Evolutionary conservation across 768 basidiomycete species (phyloP).

Genomic region (Panellus pusillus): DNA sequence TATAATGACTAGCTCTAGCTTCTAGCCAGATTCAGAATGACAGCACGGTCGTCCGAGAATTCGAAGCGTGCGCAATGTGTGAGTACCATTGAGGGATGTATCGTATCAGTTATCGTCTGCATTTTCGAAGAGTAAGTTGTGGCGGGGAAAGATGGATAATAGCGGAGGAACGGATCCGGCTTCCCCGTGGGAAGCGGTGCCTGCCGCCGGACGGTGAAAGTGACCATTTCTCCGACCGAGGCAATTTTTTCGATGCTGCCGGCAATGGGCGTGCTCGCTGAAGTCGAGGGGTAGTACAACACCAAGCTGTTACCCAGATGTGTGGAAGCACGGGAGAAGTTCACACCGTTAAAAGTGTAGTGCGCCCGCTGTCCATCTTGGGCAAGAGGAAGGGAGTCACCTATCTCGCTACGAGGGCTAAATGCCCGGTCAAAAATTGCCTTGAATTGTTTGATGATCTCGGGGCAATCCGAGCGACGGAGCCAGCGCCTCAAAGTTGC

Average conservation of each 20-base stretch:
- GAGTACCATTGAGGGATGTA: constrained; percentile 5
- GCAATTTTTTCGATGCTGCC: constrained; percentile 13
- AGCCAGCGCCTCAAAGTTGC: constrained; percentile 12
- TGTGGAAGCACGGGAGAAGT: constrained; percentile 14
- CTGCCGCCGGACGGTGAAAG: constrained; percentile 10
- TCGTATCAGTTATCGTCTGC: constrained; percentile 6
- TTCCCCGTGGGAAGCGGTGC: constrained; percentile 5
- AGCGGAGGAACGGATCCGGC: constrained; percentile 13
- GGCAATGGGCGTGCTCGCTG: constrained; percentile 6
- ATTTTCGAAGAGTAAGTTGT: constrained; percentile 17
- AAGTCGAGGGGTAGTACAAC: constrained; percentile 15
- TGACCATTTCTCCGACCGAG: constrained; percentile 4
- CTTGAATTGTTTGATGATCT: constrained; percentile 18
- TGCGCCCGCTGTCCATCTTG: constrained; percentile 13
- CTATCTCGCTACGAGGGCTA: constrained; percentile 1
- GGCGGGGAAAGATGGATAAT: constrained; percentile 17
- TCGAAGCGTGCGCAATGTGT: constrained; percentile 18
- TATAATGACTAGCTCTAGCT: too few relatives aligned
- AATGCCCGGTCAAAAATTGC: constrained; percentile 13
- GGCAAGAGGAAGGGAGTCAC: constrained; percentile 8
- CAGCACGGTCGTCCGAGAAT: constrained; percentile 11
- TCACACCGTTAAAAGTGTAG: constrained; percentile 5
- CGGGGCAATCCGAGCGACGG: constrained; percentile 12
- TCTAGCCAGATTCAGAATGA: constrained; percentile 17
- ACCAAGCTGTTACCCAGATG: constrained; percentile 20